These are phyloP conservation scores for Tetradesmus obliquus DNA, from an alignment of 139 green algal species.

Conservation along the genomic window DNA sequence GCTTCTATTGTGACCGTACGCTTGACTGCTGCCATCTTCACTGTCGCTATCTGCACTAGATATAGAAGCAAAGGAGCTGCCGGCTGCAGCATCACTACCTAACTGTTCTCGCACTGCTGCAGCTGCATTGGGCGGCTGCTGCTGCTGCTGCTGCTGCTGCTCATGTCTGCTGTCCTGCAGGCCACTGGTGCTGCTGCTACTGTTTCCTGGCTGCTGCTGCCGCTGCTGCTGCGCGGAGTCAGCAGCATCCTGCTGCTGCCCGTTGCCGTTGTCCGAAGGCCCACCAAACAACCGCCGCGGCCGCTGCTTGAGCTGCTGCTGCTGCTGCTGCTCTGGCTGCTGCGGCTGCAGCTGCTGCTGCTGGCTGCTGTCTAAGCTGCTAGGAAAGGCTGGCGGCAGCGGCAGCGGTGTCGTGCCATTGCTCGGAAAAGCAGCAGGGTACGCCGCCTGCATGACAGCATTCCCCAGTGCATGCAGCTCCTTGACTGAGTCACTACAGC, in stretches of 20 bases:
- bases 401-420: not conserved
- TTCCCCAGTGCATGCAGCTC: not conserved
- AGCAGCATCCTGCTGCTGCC: not conserved
- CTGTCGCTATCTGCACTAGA: not conserved
- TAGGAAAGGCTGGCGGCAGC: not conserved
- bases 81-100: not conserved
- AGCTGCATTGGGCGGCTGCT: not conserved
- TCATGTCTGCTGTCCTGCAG: not conserved
- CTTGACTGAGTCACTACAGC: not conserved
- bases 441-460: not conserved
- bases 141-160: constrained; percentile 4
- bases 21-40: not conserved
- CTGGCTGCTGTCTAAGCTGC: not conserved
- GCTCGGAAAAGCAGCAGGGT: not conserved
- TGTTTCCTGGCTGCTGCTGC: not conserved
- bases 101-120: not conserved
- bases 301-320: not conserved
- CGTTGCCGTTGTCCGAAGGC: not conserved
- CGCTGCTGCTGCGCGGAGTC: not conserved
- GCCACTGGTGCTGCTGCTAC: not conserved
- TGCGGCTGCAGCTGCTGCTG: constrained; percentile 8
- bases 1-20: not conserved
- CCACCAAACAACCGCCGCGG: not conserved
- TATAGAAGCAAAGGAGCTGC: not conserved
- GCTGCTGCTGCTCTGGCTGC: constrained; percentile 18